These are phyloP conservation scores for Magnaporthiopsis incrustans DNA, from an alignment of 2,329 filamentous ascomycete species.

Conservation along the genomic window DNA sequence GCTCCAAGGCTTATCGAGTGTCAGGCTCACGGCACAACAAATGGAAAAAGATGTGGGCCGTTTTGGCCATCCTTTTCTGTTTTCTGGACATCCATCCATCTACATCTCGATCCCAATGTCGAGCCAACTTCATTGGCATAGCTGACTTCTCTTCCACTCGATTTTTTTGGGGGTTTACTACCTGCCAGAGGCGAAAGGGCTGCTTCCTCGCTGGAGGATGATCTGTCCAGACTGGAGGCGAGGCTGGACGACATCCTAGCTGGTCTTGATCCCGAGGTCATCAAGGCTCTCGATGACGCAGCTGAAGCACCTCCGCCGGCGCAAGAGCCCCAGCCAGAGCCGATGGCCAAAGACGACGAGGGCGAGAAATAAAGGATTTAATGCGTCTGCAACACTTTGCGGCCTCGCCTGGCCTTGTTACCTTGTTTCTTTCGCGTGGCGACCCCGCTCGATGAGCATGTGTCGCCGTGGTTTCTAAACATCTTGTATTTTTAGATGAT, in stretches of 20 bases:
- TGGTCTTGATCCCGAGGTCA: conserved; percentile 28
- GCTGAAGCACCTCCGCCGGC: background rate
- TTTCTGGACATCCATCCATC: background rate
- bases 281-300: background rate
- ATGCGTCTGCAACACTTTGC: background rate
- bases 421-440: background rate
- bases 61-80: background rate
- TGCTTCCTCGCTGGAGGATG: conserved; percentile 43
- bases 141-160: background rate
- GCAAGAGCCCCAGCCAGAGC: background rate
- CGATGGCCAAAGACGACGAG: background rate
- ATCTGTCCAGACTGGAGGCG: conserved; percentile 42
- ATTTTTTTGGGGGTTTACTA: background rate
- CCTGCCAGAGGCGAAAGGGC: conserved; percentile 43
- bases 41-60: background rate
- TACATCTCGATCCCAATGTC: background rate
- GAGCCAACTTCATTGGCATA: background rate
- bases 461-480: background rate
- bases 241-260: conserved; percentile 48
- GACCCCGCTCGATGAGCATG: background rate
- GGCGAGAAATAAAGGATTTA: background rate
- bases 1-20: background rate
- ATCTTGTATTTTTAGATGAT: background rate
- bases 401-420: background rate
- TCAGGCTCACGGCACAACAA: background rate